Base-by-base conservation (phyloP, 2,329 filamentous ascomycete species). In the Colletotrichum simmondsii region DNA sequence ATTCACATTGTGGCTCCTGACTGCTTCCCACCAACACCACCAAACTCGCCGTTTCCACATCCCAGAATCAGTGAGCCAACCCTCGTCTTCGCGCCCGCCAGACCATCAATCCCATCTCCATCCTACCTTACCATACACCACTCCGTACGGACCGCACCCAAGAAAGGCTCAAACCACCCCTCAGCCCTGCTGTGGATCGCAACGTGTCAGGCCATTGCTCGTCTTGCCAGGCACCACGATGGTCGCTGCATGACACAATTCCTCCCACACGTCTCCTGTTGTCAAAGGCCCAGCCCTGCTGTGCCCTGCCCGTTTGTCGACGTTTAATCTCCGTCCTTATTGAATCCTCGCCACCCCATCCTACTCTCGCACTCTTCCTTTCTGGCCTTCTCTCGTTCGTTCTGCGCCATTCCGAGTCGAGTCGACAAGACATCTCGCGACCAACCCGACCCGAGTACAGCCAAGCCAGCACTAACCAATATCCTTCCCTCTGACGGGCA, bases 401-500 rank as follows among this genome's bases (percentile, higher is more conserved):
- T 66, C 61, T 71, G 71, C 71, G 60, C 66, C 66, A 65, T 70
- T 61, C 66, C 71, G 71, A 65, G 71, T 73, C 66, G 66, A 73
- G 66, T 65, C 71, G 66, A 71, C 66, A 28, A 73, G 66, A 72
- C 57, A 52, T 75, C 73, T 64, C 76, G 69, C 37, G 49, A 69
- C 66, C 53, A 68, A 69, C 63, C 67, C 53, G 70, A 70, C 67
- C 73, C 71, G 71, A 65, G 56, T 65, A 35, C 71, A 60, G 70
- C 60, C 60, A 35, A 69, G 66, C 70, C 66, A 72, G 66, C 60
- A 73, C 30, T 52, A 56, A 28, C 14, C 28, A 16, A 16, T 37
- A 71, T 74, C 76, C 75, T 78, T 77, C 78, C 75, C 75, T 78
- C 77, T 76, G 71, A 75, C 77, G 79, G 81, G 80, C 82, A 77